Evolutionary conservation across 495 filamentous ascomycete genomes (phyloP).

Genomic region (Penicillium waksmanii): DNA sequence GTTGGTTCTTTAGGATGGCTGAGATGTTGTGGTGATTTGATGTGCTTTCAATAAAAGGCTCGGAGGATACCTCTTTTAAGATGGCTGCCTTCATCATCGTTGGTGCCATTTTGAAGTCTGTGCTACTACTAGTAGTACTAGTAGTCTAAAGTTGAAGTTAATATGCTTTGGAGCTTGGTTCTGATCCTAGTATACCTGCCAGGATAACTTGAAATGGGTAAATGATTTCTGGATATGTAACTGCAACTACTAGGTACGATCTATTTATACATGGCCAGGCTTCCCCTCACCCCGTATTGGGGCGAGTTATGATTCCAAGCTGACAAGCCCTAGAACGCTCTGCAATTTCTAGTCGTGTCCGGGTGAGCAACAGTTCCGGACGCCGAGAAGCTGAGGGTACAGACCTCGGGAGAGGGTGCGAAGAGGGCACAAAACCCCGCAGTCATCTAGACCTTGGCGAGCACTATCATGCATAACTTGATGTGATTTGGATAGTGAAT

Average conservation of each 20-base stretch:
- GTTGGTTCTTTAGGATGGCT: neutral
- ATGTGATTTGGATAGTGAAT: too few species aligned
- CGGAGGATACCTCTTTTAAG: slow-evolving; percentile 13
- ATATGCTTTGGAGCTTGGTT: neutral
- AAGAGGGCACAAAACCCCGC: too few species aligned
- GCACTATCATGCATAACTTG: too few species aligned
- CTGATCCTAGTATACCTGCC: neutral
- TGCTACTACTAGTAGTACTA: neutral
- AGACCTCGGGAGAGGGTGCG: too few species aligned
- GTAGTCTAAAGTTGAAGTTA: neutral
- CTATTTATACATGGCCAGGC: neutral
- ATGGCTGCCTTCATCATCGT: slow-evolving; percentile 21
- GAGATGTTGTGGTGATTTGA: neutral
- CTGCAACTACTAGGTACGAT: neutral
- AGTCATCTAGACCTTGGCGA: too few species aligned
- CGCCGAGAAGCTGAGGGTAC: neutral
- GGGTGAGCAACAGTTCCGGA: neutral
- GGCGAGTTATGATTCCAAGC: neutral
- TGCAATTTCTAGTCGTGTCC: neutral
- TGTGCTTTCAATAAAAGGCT: too few species aligned
- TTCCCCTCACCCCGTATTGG: neutral
- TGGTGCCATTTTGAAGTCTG: slow-evolving; percentile 8
- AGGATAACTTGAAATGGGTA: neutral
- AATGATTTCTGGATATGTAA: neutral
- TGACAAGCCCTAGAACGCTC: neutral